Base-by-base conservation (phyloP, 2,329 filamentous ascomycete genomes). In the Lecanicillium sp. region DNA sequence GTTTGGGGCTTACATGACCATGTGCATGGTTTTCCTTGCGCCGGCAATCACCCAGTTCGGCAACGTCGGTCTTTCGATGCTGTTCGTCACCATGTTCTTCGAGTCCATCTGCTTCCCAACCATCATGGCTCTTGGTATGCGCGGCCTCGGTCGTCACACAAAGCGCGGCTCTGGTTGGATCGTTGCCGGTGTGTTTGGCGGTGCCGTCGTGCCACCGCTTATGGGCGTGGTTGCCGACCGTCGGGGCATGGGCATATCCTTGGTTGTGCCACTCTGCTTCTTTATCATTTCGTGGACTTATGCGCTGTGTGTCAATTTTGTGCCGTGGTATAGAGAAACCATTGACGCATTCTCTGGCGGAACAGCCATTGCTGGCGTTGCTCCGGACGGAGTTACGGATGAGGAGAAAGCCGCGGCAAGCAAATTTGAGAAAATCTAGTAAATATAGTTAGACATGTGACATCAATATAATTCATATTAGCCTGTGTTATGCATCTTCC, bases 91-190 rank as follows among this genome's bases (percentile, higher is more conserved):
- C 7, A 72, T 90, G 17, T 89, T 90, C 70, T 90, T 90, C 65
- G 87, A 88, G 65, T 84, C 79, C 4, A 85, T 88, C 59, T 85
- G 83, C 63, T 91, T 90, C 71, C 86, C 87, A 0, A 90, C 86
- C n/a, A 89, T 90, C 57, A 80, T 90, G 23, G 85, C 86, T 4
- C 72, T 90, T 3, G 84, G 84, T 7, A 87, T 89, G 70, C 77
- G 84, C 17, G 86, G 85, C 2, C 72, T 90, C 1, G 87, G 87
- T 4, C 77, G 81, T n/a, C 83, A 90, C 66, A 86, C 83, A 26
- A 90, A 90, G 70, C 77, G 85, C 51, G 87, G 86, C 1, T 82
- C 81, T 2, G 84, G 84, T 5, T 85, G 79, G 62, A 81, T 68
- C 50, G 76, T 89, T 2, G 83, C 72, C 4, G 85, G 83, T 55